phyloP scores from a whole-genome alignment of 805 yeast species.

The Tetrapisispora pingtungensis region DNA sequence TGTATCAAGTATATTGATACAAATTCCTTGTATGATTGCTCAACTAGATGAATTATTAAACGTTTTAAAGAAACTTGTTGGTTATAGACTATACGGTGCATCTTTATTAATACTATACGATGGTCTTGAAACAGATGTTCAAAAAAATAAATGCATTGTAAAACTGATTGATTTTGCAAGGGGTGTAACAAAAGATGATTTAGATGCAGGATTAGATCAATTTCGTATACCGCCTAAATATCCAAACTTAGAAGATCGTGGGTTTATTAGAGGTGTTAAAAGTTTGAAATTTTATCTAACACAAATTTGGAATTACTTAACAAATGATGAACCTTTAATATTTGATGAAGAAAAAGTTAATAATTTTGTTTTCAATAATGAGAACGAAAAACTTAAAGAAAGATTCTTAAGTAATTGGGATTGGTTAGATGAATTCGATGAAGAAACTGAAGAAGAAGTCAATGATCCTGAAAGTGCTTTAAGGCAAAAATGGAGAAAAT shows the following conservation, averaged over 20 bases:
- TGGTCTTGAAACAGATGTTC: conserved; percentile 32
- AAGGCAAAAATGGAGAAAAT: conserved; percentile 29
- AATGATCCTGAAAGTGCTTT: conserved; percentile 23
- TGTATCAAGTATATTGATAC: conserved; percentile 47
- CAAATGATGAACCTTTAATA: conserved; percentile 32
- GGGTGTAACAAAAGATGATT: conserved; percentile 61
- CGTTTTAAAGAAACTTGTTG: conserved; percentile 47
- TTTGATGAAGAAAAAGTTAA: conserved; percentile 16
- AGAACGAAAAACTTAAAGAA: conserved; percentile 14
- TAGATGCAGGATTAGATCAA: conserved; percentile 28
- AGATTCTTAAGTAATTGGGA: conserved; percentile 22
- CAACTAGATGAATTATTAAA: conserved; percentile 48
- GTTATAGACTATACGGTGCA: conserved; percentile 87
- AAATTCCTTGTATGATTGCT: conserved; percentile 56
- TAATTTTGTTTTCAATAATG: conserved; percentile 13
- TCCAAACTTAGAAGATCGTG: conserved; percentile 55
- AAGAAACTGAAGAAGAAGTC: conserved; percentile 25
- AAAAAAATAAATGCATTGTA: conserved; percentile 32
- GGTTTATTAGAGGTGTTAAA: conserved; percentile 73
- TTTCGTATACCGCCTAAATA: conserved; percentile 65
- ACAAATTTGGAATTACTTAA: conserved; percentile 45
- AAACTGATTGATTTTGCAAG: conserved; percentile 94
- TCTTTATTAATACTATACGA: conserved; percentile 85
- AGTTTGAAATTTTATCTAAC: conserved; percentile 64
- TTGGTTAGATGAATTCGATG: conserved; percentile 34